Percentiles rank a stretch among this genome's conserved stretches.
These are phyloP conservation scores for Colletotrichum sublineola DNA, from an alignment of 2,329 filamentous ascomycete species.

Conservation along the genomic window DNA sequence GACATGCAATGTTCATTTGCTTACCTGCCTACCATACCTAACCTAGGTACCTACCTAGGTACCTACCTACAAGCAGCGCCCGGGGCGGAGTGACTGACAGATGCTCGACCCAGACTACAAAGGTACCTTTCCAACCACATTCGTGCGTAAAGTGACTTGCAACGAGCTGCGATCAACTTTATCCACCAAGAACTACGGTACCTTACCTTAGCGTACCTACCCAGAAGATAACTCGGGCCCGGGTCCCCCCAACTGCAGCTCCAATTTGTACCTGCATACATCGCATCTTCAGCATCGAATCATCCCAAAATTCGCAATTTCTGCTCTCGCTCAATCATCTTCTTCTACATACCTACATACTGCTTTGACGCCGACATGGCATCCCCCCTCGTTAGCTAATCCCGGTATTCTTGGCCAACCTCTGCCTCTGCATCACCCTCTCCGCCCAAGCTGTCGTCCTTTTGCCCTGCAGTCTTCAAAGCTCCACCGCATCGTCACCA, in stretches of 20 bases:
- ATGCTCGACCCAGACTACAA: background rate
- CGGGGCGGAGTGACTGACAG: background rate
- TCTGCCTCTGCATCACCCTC: conserved; percentile 7
- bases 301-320: conserved; percentile 41
- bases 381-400: background rate
- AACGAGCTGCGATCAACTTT: background rate
- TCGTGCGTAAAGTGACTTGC: background rate
- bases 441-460: conserved; percentile 13
- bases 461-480: conserved; percentile 26
- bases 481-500: conserved; percentile 17
- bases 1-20: background rate
- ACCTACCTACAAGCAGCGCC: background rate
- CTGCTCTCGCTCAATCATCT: conserved; percentile 28
- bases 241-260: background rate
- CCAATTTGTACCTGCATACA: conserved; percentile 28
- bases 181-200: too few relatives aligned
- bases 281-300: conserved; percentile 22
- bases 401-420: background rate
- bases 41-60: too few relatives aligned
- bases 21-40: background rate
- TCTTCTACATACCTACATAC: background rate
- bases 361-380: background rate
- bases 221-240: background rate
- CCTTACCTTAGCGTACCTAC: background rate
- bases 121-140: background rate